phyloP scores from a whole-genome alignment of 1,284 basidiomycete species.

The Apiotrichum porosum region DNA sequence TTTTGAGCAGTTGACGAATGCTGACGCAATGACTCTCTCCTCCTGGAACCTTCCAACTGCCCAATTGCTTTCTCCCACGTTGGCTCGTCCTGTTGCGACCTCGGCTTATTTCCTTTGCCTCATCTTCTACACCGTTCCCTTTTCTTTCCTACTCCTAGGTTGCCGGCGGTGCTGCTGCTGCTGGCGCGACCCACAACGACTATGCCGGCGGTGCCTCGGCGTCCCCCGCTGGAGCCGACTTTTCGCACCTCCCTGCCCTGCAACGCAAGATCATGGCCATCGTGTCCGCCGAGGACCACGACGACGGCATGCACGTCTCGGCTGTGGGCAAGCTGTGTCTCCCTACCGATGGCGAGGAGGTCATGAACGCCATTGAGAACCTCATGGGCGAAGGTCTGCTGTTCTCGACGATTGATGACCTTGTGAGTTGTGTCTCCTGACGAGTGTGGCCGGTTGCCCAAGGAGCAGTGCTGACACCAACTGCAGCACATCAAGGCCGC shows the following conservation, averaged over 20 bases:
- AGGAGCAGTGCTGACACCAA: not conserved
- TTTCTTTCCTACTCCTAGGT: not conserved
- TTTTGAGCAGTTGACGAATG: not conserved
- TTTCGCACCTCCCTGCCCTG: conserved; percentile 57
- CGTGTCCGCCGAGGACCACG: conserved; percentile 50
- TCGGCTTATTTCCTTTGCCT: not conserved
- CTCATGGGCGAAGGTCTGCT: conserved; percentile 66
- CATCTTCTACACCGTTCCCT: not conserved
- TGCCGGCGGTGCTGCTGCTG: conserved; percentile 1
- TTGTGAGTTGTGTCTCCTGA: conserved; percentile 28
- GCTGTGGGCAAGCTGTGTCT: conserved; percentile 52
- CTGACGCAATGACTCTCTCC: not conserved
- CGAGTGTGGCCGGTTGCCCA: no score
- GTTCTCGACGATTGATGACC: conserved; percentile 64
- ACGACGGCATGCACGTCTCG: conserved; percentile 62
- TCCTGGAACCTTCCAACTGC: no score
- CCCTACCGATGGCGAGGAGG: conserved; percentile 24
- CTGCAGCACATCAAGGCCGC: conserved; percentile 33
- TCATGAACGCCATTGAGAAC: conserved; percentile 61
- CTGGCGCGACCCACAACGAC: conserved; percentile 26
- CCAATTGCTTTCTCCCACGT: no score
- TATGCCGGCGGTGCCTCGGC: conserved; percentile 20
- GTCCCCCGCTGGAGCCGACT: conserved; percentile 30
- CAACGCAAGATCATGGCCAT: conserved; percentile 63
- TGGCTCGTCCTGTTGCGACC: not conserved